A percentile compares a stretch with the other conserved stretches of the same genome.
These are phyloP conservation scores for Aquanectria penicillioides DNA, from an alignment of 2,329 filamentous ascomycete species.

Conservation along the genomic window DNA sequence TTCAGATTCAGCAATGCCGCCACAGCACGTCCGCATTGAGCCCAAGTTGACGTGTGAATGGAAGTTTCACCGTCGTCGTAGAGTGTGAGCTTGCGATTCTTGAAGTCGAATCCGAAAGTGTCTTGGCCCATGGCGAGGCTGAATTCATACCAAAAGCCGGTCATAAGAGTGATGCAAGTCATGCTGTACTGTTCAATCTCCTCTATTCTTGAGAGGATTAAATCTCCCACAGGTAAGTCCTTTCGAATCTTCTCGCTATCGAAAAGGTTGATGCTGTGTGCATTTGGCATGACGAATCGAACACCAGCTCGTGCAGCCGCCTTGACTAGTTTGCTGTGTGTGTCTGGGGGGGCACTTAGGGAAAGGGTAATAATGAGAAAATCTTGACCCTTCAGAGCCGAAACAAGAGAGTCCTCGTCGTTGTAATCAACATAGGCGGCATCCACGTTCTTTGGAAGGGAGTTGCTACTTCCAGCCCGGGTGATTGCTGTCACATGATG, in stretches of 20 bases:
- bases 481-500: constrained; percentile 63
- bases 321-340: constrained; percentile 59
- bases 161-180: constrained; percentile 61
- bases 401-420: constrained; percentile 53
- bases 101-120: constrained; percentile 61
- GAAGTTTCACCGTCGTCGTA: constrained; percentile 66
- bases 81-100: constrained; percentile 52
- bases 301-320: constrained; percentile 66
- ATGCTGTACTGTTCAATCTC: constrained; percentile 52
- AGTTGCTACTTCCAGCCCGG: constrained; percentile 52
- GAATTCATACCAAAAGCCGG: constrained; percentile 66
- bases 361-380: constrained; percentile 65
- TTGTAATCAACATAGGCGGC: constrained; percentile 56
- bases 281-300: constrained; percentile 60
- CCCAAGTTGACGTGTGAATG: constrained; percentile 68
- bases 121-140: constrained; percentile 52
- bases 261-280: no score
- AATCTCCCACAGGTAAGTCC: constrained; percentile 47
- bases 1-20: constrained; percentile 59
- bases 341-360: constrained; percentile 52
- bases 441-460: constrained; percentile 55
- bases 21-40: constrained; percentile 65
- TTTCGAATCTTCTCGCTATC: constrained; percentile 51
- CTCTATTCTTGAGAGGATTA: constrained; percentile 39
- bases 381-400: constrained; percentile 63